A percentile compares a stretch with the other conserved stretches of the same genome.
Evolutionary conservation across 2,329 filamentous ascomycete genomes (phyloP).

Genomic region (Venturiaceae sp.): DNA sequence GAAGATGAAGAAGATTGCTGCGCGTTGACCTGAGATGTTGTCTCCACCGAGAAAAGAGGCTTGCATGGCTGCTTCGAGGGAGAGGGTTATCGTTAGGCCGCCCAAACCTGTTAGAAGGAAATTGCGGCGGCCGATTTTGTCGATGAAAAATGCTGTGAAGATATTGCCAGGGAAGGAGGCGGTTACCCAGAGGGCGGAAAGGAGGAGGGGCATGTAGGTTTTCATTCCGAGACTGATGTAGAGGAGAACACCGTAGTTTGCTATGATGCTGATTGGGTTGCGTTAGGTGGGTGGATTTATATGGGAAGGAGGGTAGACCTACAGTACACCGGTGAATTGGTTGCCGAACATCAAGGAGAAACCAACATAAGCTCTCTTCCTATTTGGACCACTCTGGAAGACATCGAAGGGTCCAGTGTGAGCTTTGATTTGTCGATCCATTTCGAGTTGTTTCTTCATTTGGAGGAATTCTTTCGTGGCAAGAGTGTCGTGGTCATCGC

Average conservation of each 20-base stretch:
- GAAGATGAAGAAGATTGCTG: conserved; percentile 31
- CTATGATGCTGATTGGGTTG: conserved; percentile 14
- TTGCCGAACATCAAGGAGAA: conserved; percentile 31
- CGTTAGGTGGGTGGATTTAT: too few species aligned
- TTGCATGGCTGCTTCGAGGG: conserved; percentile 27
- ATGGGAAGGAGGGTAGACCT: background rate
- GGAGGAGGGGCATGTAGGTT: conserved; percentile 30
- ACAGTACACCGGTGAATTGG: conserved; percentile 22
- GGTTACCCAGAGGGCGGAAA: conserved; percentile 23
- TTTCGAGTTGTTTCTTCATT: conserved; percentile 34
- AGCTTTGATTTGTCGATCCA: conserved; percentile 24
- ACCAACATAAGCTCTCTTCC: conserved; percentile 28
- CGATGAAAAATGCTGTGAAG: conserved; percentile 30
- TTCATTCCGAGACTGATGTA: conserved; percentile 26
- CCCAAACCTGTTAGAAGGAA: conserved; percentile 34
- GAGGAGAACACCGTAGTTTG: conserved; percentile 24
- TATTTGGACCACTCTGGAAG: conserved; percentile 31
- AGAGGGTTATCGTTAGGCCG: conserved; percentile 30
- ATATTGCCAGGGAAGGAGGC: conserved; percentile 29
- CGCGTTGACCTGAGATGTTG: conserved; percentile 24
- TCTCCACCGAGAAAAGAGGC: conserved; percentile 23
- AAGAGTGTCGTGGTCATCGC: conserved; percentile 26
- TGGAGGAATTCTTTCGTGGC: conserved; percentile 32
- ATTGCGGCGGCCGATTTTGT: conserved; percentile 27
- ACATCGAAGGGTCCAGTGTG: conserved; percentile 28